A percentile compares a stretch with the other conserved stretches of the same genome.
Evolutionary conservation across 208 protist species (phyloP).

Genomic region (Leishmania tropica): DNA sequence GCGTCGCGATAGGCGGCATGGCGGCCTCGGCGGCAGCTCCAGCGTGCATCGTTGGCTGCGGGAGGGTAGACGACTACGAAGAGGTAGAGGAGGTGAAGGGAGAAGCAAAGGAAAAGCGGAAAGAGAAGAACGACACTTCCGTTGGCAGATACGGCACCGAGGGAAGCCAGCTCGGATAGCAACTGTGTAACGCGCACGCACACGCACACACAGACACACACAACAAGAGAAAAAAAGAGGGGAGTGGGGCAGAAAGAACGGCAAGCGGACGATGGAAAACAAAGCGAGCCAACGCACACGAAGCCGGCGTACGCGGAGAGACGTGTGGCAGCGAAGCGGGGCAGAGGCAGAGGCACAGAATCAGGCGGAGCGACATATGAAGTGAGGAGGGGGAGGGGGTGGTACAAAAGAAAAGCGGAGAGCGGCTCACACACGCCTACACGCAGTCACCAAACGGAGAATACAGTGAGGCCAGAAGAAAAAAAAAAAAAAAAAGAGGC

Average conservation of each 20-base stretch:
- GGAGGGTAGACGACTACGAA: neutral
- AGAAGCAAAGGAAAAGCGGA: neutral
- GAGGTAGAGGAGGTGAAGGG: neutral
- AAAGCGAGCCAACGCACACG: neutral
- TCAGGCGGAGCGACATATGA: neutral
- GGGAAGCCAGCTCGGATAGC: neutral
- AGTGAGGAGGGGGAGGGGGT: neutral
- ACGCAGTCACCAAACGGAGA: neutral
- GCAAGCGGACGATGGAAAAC: neutral
- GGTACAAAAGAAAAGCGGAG: neutral
- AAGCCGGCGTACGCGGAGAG: neutral
- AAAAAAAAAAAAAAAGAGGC: neutral
- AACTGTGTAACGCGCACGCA: neutral
- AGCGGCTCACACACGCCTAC: neutral
- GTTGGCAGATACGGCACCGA: neutral
- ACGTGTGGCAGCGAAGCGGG: neutral
- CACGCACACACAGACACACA: neutral
- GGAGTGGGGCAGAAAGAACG: neutral
- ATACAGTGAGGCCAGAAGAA: no score
- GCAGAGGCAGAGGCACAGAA: neutral
- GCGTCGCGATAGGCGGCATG: slow-evolving; percentile 36
- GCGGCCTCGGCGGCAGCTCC: slow-evolving; percentile 7
- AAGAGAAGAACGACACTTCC: neutral
- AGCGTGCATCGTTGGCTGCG: neutral
- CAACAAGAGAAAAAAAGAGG: neutral